A percentile compares a stretch with the other conserved stretches of the same genome.
These are phyloP conservation scores for Botryosphaeria dothidea DNA, from an alignment of 2,329 filamentous ascomycete species.

Conservation along the genomic window DNA sequence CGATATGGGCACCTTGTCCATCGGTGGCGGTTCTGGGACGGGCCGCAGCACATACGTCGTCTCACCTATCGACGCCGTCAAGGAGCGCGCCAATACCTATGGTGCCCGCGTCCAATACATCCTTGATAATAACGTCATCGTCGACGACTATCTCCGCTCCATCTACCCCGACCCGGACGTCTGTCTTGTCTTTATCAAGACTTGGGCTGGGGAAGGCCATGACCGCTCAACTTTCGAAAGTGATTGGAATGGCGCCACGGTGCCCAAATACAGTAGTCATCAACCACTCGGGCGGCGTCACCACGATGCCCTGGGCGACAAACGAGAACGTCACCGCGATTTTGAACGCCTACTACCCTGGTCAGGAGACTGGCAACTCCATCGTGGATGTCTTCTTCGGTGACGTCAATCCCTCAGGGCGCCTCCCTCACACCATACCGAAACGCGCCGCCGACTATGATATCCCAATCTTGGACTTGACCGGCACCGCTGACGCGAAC, in stretches of 20 bases:
- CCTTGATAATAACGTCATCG: slow-evolving; percentile 41
- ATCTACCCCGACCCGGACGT: slow-evolving; percentile 27
- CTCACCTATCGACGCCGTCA: slow-evolving; percentile 44
- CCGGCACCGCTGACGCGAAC: slow-evolving; percentile 55
- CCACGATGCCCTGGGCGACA: slow-evolving; percentile 36
- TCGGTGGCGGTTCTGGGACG: slow-evolving; percentile 44
- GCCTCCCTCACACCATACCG: slow-evolving; percentile 80
- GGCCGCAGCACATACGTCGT: slow-evolving; percentile 41
- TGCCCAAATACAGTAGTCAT: slow-evolving; percentile 49
- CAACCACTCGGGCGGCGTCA: slow-evolving; percentile 32
- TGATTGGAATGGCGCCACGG: slow-evolving; percentile 40
- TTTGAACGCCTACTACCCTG: slow-evolving; percentile 48
- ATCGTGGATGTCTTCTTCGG: slow-evolving; percentile 65
- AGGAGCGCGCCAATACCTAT: slow-evolving; percentile 15
- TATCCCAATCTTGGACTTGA: slow-evolving; percentile 68
- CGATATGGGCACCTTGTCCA: slow-evolving; percentile 43
- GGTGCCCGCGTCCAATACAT: not conserved
- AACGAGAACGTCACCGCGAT: slow-evolving; percentile 45
- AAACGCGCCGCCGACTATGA: slow-evolving; percentile 72
- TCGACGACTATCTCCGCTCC: slow-evolving; percentile 68
- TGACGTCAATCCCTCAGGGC: slow-evolving; percentile 63
- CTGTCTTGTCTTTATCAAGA: slow-evolving; percentile 53
- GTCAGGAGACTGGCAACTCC: slow-evolving; percentile 64
- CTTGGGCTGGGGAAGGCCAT: slow-evolving; percentile 73
- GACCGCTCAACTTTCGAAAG: slow-evolving; percentile 49